These are phyloP conservation scores for Exophiala phaeomuriformis DNA, from an alignment of 2,329 filamentous ascomycete species.

Conservation along the genomic window DNA sequence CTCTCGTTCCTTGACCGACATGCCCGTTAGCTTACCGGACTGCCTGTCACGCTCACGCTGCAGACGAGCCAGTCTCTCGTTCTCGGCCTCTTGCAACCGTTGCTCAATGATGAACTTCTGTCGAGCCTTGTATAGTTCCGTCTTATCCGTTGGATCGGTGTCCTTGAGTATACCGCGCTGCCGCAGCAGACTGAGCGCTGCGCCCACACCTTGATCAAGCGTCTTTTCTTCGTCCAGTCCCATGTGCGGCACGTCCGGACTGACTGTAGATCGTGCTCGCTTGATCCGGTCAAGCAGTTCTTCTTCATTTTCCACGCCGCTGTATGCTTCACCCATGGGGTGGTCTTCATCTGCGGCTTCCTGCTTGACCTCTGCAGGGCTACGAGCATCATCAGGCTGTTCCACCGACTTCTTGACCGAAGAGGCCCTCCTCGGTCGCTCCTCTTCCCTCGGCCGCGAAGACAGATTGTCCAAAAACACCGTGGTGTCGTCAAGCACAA, in stretches of 20 bases:
- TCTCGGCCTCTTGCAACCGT: slow-evolving; percentile 65
- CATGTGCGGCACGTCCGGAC: slow-evolving; percentile 53
- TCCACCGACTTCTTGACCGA: slow-evolving; percentile 21
- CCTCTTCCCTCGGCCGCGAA: slow-evolving; percentile 51
- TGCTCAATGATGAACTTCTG: slow-evolving; percentile 75
- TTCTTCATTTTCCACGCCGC: slow-evolving; percentile 45
- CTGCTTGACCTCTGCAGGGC: slow-evolving; percentile 30
- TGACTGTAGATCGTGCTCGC: slow-evolving; percentile 40
- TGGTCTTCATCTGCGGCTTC: slow-evolving; percentile 42
- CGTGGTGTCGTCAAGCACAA: slow-evolving; percentile 92
- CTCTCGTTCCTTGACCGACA: slow-evolving; percentile 87
- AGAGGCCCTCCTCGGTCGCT: slow-evolving; percentile 11
- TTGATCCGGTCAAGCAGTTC: slow-evolving; percentile 45
- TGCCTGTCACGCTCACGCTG: slow-evolving; percentile 85
- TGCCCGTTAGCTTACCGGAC: slow-evolving; percentile 72
- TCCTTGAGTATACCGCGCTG: slow-evolving; percentile 75
- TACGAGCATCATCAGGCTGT: slow-evolving; percentile 7
- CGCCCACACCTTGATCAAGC: slow-evolving; percentile 69
- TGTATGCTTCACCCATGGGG: slow-evolving; percentile 48
- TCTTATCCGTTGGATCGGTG: slow-evolving; percentile 55
- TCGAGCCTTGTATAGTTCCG: slow-evolving; percentile 61
- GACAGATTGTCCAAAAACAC: slow-evolving; percentile 86
- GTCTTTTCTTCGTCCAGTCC: slow-evolving; percentile 81
- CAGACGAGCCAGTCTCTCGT: slow-evolving; percentile 68
- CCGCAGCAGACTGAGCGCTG: slow-evolving; percentile 71